phyloP scores from a whole-genome alignment of 2,329 filamentous ascomycete genomes.

The Aspergillus ruber region DNA sequence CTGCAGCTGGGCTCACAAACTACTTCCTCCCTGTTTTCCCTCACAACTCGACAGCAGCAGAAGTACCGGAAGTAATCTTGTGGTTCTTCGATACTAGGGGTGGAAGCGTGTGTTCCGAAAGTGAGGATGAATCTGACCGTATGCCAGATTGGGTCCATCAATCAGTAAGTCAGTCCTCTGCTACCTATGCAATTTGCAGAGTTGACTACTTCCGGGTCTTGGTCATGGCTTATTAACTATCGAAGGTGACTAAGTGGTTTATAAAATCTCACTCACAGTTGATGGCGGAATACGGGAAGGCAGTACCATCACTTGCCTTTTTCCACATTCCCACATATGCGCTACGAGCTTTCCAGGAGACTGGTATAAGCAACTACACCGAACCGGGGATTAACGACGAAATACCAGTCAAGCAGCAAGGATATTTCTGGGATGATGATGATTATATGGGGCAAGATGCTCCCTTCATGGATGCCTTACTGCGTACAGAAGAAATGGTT shows the following conservation, averaged over 20 bases:
- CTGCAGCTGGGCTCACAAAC: slow-evolving; percentile 44
- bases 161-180: slow-evolving; percentile 17
- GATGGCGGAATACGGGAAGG: slow-evolving; percentile 20
- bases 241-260: slow-evolving; percentile 41
- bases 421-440: slow-evolving; percentile 8
- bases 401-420: slow-evolving; percentile 26
- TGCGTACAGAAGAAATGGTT: slow-evolving; percentile 52
- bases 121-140: slow-evolving; percentile 10
- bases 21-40: slow-evolving; percentile 50
- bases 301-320: slow-evolving; percentile 48
- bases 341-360: slow-evolving; percentile 36
- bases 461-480: slow-evolving; percentile 58
- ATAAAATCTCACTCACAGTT: slow-evolving; percentile 24
- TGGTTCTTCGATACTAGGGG: slow-evolving; percentile 69
- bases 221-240: neutral
- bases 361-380: slow-evolving; percentile 36
- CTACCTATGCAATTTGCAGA: neutral
- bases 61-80: slow-evolving; percentile 44
- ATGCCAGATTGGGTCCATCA: slow-evolving; percentile 42
- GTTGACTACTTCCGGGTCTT: neutral
- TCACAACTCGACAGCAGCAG: slow-evolving; percentile 31
- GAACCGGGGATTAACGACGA: slow-evolving; percentile 46
- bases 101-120: slow-evolving; percentile 33
- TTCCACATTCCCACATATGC: slow-evolving; percentile 49
- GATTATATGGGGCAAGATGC: slow-evolving; percentile 46